A percentile compares a stretch with the other conserved stretches of the same genome.
Evolutionary conservation across 2,329 filamentous ascomycete genomes (phyloP).

Genomic region (Colletotrichum spaethianum): DNA sequence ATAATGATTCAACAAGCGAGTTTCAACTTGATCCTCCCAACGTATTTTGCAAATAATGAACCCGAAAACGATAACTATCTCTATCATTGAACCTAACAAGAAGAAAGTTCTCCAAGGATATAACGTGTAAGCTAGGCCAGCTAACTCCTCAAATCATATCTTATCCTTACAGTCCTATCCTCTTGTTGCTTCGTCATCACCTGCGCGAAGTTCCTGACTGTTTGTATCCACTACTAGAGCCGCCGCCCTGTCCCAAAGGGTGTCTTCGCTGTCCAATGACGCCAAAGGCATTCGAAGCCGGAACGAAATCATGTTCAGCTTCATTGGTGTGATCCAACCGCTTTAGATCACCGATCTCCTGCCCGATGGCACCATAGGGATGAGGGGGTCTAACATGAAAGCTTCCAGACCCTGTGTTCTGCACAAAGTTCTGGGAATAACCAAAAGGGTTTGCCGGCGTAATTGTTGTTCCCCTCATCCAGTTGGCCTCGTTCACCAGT

Average conservation of each 20-base stretch:
- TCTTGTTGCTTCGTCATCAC: fast-evolving
- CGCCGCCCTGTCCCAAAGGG: neutral
- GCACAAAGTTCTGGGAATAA: neutral
- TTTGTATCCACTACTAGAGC: too few relatives aligned
- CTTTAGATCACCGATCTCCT: neutral
- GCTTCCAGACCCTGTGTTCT: neutral
- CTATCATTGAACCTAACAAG: too few relatives aligned
- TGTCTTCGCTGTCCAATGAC: neutral
- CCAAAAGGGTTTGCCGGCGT: neutral
- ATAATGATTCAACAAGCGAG: too few relatives aligned
- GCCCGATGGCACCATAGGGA: neutral
- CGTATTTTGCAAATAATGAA: too few relatives aligned
- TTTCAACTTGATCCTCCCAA: too few relatives aligned
- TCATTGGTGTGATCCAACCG: neutral
- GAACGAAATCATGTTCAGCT: neutral
- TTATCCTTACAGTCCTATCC: too few relatives aligned
- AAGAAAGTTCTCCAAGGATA: too few relatives aligned
- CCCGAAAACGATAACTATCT: too few relatives aligned
- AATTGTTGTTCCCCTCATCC: neutral
- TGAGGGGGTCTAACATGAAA: neutral
- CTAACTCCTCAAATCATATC: neutral
- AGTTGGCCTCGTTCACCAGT: neutral
- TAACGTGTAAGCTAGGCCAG: too few relatives aligned
- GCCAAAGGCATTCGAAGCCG: neutral
- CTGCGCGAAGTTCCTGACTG: neutral